A percentile compares a stretch with the other conserved stretches of the same genome.
Conservation (phyloP, 2,329 filamentous ascomycete species). For the Cordyceps farinosa region DNA sequence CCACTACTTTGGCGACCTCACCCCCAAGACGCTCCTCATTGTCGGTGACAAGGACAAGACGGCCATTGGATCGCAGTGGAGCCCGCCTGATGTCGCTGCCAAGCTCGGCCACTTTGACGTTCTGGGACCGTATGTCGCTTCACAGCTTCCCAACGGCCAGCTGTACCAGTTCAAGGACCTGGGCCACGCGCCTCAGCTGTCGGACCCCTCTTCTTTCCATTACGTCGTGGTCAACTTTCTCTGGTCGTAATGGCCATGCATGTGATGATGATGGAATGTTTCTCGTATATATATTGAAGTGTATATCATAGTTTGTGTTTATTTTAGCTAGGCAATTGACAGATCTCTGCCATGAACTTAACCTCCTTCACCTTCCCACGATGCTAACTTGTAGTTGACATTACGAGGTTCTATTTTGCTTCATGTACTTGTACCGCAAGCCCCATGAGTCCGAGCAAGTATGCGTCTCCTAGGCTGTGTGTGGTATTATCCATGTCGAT, state of each 20-base stretch:
- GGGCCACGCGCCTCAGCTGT: constrained; percentile 53
- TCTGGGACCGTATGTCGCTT: constrained; percentile 43
- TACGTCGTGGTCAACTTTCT: constrained; percentile 45
- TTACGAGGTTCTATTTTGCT: too few relatives aligned
- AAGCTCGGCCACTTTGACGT: constrained; percentile 47
- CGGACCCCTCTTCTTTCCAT: constrained; percentile 46
- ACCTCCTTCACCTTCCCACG: too few relatives aligned
- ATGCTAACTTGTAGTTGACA: too few relatives aligned
- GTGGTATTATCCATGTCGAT: too few relatives aligned
- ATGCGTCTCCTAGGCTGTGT: too few relatives aligned
- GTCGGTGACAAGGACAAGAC: constrained; percentile 52
- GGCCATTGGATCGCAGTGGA: constrained; percentile 53
- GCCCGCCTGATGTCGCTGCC: constrained; percentile 39
- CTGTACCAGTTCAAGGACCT: constrained; percentile 46
- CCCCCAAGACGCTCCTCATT: constrained; percentile 45
- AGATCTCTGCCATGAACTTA: too few relatives aligned
- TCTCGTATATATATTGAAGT: constrained; percentile 1
- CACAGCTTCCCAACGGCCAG: constrained; percentile 41
- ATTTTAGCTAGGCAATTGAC: too few relatives aligned
- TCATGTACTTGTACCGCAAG: neutral
- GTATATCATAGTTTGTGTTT: too few relatives aligned
- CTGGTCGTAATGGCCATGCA: neutral
- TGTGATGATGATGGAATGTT: neutral
- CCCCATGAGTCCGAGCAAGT: too few relatives aligned
- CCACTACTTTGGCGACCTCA: constrained; percentile 46